Evolutionary conservation across 1,284 basidiomycete species (phyloP).

Genomic region (Phellopilus nigrolimitatus): DNA sequence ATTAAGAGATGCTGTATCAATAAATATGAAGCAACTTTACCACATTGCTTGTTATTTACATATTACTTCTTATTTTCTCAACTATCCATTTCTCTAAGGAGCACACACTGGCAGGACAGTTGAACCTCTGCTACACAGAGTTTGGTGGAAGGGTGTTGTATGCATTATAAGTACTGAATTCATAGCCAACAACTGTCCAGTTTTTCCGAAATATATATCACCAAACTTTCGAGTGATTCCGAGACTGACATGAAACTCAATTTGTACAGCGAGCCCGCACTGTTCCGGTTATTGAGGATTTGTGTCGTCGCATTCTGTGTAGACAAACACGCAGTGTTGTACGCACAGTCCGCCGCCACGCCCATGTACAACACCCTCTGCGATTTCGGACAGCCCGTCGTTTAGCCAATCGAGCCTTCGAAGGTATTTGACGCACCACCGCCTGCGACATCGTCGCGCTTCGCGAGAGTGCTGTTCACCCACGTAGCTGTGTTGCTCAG

Average conservation of each 20-base stretch:
- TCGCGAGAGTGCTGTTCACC: conserved; percentile 30
- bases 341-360: conserved; percentile 86
- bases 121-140: too few species aligned
- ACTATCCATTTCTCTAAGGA: too few species aligned
- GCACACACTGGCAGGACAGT: too few species aligned
- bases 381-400: conserved; percentile 67
- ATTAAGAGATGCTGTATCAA: too few species aligned
- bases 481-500: conserved; percentile 26
- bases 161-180: too few species aligned
- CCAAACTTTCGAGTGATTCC: conserved; percentile 81
- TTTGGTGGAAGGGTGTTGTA: too few species aligned
- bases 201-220: too few species aligned
- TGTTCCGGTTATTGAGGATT: conserved; percentile 77
- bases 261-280: conserved; percentile 76
- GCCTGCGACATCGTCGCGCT: conserved; percentile 55
- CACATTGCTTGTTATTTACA: too few species aligned
- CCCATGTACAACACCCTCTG: conserved; percentile 82
- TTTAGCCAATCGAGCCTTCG: conserved; percentile 59
- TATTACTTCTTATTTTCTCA: too few species aligned
- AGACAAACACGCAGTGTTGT: conserved; percentile 58
- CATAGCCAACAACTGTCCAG: too few species aligned
- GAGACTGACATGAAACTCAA: conserved; percentile 78
- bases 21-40: too few species aligned
- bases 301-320: conserved; percentile 63
- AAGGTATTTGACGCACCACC: conserved; percentile 56